Percentiles rank a stretch among this genome's conserved stretches.
These are phyloP conservation scores for Cunninghamia lanceolata DNA, from an alignment of 75 land plant species.

Conservation along the genomic window DNA sequence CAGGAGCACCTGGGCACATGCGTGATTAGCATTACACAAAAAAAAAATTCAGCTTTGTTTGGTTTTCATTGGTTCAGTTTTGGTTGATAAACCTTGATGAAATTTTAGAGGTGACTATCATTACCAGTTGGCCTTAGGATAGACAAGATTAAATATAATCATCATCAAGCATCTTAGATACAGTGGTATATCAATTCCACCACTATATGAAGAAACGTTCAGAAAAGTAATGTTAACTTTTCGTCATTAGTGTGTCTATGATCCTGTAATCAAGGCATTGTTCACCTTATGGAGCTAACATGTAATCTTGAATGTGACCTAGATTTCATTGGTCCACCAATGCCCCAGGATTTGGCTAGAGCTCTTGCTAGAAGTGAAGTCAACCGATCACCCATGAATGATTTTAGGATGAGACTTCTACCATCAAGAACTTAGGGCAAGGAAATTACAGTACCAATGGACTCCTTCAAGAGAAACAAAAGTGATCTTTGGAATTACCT, in stretches of 20 bases:
- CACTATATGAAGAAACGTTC: slow-evolving; percentile 75
- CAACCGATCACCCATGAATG: slow-evolving; percentile 68
- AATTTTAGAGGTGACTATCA: too few relatives aligned
- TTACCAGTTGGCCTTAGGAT: too few relatives aligned
- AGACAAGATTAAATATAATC: too few relatives aligned
- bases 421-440: neutral
- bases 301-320: slow-evolving; percentile 38
- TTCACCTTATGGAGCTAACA: slow-evolving; percentile 60
- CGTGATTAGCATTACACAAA: too few relatives aligned
- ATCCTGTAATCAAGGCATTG: slow-evolving; percentile 62
- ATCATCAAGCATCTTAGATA: slow-evolving; percentile 79
- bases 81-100: too few relatives aligned
- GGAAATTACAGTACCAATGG: slow-evolving; percentile 22
- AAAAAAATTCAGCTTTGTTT: too few relatives aligned
- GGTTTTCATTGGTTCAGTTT: too few relatives aligned
- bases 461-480: slow-evolving; percentile 23
- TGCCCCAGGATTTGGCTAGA: slow-evolving; percentile 62
- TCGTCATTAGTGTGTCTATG: slow-evolving; percentile 83
- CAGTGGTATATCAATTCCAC: slow-evolving; percentile 59
- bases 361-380: slow-evolving; percentile 83
- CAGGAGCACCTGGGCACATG: too few relatives aligned
- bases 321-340: slow-evolving; percentile 28
- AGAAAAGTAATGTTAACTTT: slow-evolving; percentile 83
- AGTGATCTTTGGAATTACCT: slow-evolving; percentile 60
- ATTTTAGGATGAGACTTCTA: slow-evolving; percentile 50